These are phyloP conservation scores for Inga oerstediana DNA, from an alignment of 306 rosid species.

Conservation along the genomic window DNA sequence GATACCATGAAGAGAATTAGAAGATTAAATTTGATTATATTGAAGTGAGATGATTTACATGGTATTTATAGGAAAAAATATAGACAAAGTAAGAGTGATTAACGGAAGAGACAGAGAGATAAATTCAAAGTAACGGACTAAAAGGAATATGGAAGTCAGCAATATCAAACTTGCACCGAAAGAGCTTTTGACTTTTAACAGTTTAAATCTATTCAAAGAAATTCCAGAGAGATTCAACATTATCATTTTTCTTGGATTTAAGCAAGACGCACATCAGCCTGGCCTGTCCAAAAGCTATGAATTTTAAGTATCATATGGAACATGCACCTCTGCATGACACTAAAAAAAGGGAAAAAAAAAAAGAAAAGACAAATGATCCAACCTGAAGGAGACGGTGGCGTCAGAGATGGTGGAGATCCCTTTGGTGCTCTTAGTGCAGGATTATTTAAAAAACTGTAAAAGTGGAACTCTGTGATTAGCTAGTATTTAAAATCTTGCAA, in stretches of 20 bases:
- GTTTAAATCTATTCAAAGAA: neutral
- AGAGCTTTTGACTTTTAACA: no score
- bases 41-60: no score
- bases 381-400: constrained; percentile 34
- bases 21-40: no score
- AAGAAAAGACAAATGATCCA: neutral
- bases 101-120: no score
- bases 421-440: neutral
- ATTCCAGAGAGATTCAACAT: neutral
- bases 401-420: constrained; percentile 39
- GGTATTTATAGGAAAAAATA: no score
- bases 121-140: no score
- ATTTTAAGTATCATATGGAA: neutral
- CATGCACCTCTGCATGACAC: neutral
- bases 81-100: no score
- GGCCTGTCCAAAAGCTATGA: neutral
- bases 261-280: neutral
- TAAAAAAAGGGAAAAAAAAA: neutral
- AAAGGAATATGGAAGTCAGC: no score
- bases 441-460: constrained; percentile 53
- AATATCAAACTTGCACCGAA: no score
- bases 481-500: no score
- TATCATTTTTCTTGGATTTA: neutral
- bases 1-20: no score
- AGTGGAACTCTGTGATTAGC: neutral